Percentiles rank a stretch among this genome's conserved stretches.
Conservation (phyloP, 140 eudicot genomes). For the Bidens hawaiensis region DNA sequence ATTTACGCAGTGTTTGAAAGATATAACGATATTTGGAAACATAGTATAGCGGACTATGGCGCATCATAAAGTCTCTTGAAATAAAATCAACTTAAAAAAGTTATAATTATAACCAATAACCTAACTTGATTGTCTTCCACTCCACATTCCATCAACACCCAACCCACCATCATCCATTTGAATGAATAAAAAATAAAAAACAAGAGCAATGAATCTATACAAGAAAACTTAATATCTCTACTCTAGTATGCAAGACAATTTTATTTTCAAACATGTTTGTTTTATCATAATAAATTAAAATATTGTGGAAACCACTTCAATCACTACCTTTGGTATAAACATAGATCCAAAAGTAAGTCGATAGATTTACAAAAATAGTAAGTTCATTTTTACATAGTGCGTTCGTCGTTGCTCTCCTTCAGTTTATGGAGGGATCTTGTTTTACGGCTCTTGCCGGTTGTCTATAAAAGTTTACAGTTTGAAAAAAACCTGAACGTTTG, state of each 20-base stretch:
- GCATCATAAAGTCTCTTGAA: not conserved
- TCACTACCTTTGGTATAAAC: no score
- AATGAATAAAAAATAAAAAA: slow-evolving; percentile 10
- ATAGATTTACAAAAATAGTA: no score
- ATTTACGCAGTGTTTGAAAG: not conserved
- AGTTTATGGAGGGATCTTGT: no score
- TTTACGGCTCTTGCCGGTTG: no score
- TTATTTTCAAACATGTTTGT: not conserved
- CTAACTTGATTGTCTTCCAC: slow-evolving; percentile 4
- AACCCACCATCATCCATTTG: slow-evolving; percentile 1
- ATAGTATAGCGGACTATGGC: not conserved
- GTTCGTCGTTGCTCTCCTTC: no score
- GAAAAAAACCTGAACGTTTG: no score
- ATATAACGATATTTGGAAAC: no score
- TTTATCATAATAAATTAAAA: not conserved
- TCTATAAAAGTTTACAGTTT: no score
- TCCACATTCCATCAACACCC: slow-evolving; percentile 10
- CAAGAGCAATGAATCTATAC: slow-evolving; percentile 10
- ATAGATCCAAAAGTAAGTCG: no score
- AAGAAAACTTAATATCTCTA: slow-evolving; percentile 3
- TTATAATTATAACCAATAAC: not conserved
- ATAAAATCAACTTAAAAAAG: not conserved
- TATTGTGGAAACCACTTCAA: slow-evolving; percentile 7
- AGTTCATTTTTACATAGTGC: no score
- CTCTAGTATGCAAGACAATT: not conserved